Conservation (phyloP, 208 protist genomes). For the Trichomonas gallinae region DNA sequence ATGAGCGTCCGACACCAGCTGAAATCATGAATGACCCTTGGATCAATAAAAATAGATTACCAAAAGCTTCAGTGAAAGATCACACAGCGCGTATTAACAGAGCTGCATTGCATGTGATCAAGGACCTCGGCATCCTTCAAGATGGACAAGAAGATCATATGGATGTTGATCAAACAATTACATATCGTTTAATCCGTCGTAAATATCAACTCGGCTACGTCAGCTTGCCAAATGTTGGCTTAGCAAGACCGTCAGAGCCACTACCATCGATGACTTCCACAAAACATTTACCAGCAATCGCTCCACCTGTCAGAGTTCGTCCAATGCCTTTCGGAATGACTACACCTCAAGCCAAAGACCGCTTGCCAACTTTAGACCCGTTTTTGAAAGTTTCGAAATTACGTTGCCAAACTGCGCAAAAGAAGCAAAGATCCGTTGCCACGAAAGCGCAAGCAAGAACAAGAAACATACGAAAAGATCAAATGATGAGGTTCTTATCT, state of each 20-base stretch:
- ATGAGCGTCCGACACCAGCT: neutral
- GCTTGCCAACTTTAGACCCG: neutral
- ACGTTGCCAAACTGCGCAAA: neutral
- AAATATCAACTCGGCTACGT: neutral
- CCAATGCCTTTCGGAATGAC: neutral
- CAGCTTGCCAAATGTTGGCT: neutral
- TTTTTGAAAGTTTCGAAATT: neutral
- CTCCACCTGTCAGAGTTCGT: neutral
- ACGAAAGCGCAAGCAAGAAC: neutral
- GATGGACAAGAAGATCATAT: neutral
- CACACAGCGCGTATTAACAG: neutral
- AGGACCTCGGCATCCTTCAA: neutral
- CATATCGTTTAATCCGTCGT: neutral
- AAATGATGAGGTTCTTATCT: neutral
- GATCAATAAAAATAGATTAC: neutral
- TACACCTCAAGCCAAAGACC: neutral
- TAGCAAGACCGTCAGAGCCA: neutral
- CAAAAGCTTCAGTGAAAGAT: neutral
- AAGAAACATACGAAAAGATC: neutral
- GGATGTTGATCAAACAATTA: neutral
- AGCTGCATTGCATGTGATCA: neutral
- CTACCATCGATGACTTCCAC: neutral
- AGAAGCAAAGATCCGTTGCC: neutral
- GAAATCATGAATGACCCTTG: neutral
- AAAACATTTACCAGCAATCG: neutral